These are phyloP conservation scores for Termitomyces sp. DNA, from an alignment of 768 basidiomycete species.

Conservation along the genomic window DNA sequence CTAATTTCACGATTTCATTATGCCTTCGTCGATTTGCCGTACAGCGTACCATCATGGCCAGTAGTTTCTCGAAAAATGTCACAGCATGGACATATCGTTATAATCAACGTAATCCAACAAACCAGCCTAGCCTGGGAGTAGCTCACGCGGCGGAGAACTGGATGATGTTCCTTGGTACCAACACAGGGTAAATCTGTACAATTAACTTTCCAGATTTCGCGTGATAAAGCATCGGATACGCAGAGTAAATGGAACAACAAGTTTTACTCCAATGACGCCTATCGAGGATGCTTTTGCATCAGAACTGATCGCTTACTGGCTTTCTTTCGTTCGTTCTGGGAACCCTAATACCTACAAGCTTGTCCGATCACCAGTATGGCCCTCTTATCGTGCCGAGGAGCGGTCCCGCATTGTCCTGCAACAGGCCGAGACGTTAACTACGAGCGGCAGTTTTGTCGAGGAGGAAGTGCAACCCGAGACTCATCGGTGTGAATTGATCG, in stretches of 20 bases:
- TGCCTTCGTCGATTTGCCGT: neutral
- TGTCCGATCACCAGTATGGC: conserved; percentile 44
- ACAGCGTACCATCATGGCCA: conserved; percentile 42
- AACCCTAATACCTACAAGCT: conserved; percentile 54
- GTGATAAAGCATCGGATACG: neutral
- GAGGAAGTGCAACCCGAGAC: conserved; percentile 29
- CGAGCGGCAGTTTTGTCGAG: conserved; percentile 38
- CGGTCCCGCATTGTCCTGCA: conserved; percentile 41
- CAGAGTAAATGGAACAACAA: conserved; percentile 13
- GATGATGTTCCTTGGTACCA: conserved; percentile 62
- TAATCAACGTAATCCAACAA: conserved; percentile 48
- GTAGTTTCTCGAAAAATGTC: conserved; percentile 26
- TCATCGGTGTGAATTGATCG: conserved; percentile 24
- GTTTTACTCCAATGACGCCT: conserved; percentile 24
- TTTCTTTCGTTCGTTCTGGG: conserved; percentile 55
- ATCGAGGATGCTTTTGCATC: conserved; percentile 45
- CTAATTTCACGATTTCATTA: neutral
- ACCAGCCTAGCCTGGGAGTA: conserved; percentile 24
- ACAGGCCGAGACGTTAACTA: conserved; percentile 24
- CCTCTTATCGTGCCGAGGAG: conserved; percentile 23
- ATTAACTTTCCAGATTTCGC: neutral
- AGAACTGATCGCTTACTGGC: conserved; percentile 61
- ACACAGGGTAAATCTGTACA: conserved; percentile 44
- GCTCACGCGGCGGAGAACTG: conserved; percentile 57
- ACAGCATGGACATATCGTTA: conserved; percentile 52